Base-by-base conservation (phyloP, 108 stramenopile genomes). In the Cylindrotheca closterium region DNA sequence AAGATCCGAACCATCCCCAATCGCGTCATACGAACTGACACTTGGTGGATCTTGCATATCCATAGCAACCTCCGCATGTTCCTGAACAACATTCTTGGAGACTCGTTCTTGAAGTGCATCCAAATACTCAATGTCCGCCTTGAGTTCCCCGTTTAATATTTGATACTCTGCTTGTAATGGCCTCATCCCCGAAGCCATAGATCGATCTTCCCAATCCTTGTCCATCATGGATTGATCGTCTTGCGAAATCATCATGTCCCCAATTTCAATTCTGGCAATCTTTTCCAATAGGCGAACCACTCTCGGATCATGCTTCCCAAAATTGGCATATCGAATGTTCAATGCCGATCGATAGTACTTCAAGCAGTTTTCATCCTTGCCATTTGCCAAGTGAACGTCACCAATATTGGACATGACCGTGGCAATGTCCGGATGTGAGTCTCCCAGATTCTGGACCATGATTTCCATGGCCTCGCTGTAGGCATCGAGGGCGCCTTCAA, bases 351-450 rank as follows among this genome's bases (percentile, higher is more conserved):
- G 60, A 51, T 81, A 75, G 10, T 52, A 53, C 4, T 62, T 27
- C 31, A 75, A 42, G 2, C 67, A 59, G n/a, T 56, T 30, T 22
- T 75, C 74, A 22, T 28, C 26, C 12, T 68, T 50, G 5, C 51
- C 60, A 32, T 69, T 56, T 46, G 82, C 84, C 50, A 75, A 51
- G 25, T 79, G 58, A 12, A 86, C 81, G 30, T 82, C 78, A 12
- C 80, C 89, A 46, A 91, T 88, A 51, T 88, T 84, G 63, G 74
- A 81, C 45, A 83, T 55, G 29, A 88, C 85, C 15, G 85, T 86
- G 1, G 84, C 86, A 8, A 84, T 78, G 51, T 91, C 89, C 5
- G 76, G 62, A 57, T 85, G 81, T 1, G 79, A 46, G 19, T 49
- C 61, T 22, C 85, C 89, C 31, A 85, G 50, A 30, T 74, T 68